Evolutionary conservation across 495 filamentous ascomycete genomes (phyloP), one percentile per base, ranked within the genome.

Genomic region (Daldinia bambusicola): DNA sequence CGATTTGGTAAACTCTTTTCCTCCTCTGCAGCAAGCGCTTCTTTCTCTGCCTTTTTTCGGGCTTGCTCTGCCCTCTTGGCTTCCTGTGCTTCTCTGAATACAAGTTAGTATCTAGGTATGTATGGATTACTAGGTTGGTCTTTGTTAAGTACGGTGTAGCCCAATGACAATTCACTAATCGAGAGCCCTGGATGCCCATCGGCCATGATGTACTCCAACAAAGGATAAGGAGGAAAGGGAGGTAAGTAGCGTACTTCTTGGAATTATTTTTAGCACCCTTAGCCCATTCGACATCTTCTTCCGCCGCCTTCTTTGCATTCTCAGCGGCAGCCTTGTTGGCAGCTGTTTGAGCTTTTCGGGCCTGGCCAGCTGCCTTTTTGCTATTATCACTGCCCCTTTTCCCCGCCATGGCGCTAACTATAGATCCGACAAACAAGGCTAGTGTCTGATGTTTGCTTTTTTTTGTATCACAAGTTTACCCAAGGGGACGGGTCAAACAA

Each of bases 321-420:
- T 90, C 90, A 0, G 74, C 88, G 7, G 92, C 92, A 38, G 88
- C 86, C 79, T 97, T 99, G 52, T 84, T 73, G 2, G 91, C 89
- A 0, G 94, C 95, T 9, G 88, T 88, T 50, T 97, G 93, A 63
- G 95, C 94, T 84, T 99, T 99, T 83, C 93, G 85, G 63, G 95
- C 94, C 75, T 98, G 92, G 71, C 95, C 96, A 2, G 88, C 87
- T 0, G 84, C 94, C 83, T 98, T 98, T 84, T 97, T 98, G 74
- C 88, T 90, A 81, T 90, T 92, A 71, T 94, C 92, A 13, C 83
- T 87, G 61, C 81, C 83, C 81, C 93, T 96, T 81, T 92, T 93
- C 52, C 80, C 82, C 5, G 79, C 83, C 87, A 88, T 89, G 10
- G 60, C 14, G 62, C 37, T 67, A 31, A 63, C 34, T 48, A 55